Evolutionary conservation across 1,284 basidiomycete species (phyloP).

Genomic region (Stereum hirsutum): DNA sequence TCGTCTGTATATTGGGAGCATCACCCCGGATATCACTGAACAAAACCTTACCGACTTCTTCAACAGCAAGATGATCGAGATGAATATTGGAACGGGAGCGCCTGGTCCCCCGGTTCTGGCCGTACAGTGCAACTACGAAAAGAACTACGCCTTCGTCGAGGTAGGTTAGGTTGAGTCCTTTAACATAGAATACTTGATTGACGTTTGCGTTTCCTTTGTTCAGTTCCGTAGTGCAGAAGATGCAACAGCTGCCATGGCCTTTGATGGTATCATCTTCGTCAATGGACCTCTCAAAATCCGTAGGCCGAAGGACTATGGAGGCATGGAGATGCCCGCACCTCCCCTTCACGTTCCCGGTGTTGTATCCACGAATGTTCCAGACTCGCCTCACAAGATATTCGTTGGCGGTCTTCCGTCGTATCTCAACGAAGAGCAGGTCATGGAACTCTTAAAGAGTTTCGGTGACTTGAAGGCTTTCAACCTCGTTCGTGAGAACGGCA

Average conservation of each 20-base stretch:
- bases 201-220: constrained; percentile 7
- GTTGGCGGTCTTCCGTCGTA: constrained; percentile 94
- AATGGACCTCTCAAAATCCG: constrained; percentile 91
- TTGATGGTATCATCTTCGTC: constrained; percentile 94
- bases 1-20: constrained; percentile 92
- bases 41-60: constrained; percentile 87
- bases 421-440: constrained; percentile 94
- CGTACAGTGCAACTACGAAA: constrained; percentile 95
- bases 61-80: constrained; percentile 92
- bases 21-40: constrained; percentile 88
- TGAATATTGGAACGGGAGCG: constrained; percentile 75
- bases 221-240: constrained; percentile 97
- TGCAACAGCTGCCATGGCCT: constrained; percentile 92
- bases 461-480: constrained; percentile 98
- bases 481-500: constrained; percentile 89
- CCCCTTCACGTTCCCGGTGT: constrained; percentile 85
- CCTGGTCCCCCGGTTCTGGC: constrained; percentile 85
- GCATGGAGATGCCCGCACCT: constrained; percentile 47
- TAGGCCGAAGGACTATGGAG: constrained; percentile 93
- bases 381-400: constrained; percentile 97
- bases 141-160: constrained; percentile 96
- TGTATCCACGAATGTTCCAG: constrained; percentile 93
- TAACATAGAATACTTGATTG: neutral
- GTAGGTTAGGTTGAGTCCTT: constrained; percentile 32
- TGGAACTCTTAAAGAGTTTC: constrained; percentile 95